Conservation (phyloP, 139 green algal species). For the Chlamydomonas asymmetrica region DNA sequence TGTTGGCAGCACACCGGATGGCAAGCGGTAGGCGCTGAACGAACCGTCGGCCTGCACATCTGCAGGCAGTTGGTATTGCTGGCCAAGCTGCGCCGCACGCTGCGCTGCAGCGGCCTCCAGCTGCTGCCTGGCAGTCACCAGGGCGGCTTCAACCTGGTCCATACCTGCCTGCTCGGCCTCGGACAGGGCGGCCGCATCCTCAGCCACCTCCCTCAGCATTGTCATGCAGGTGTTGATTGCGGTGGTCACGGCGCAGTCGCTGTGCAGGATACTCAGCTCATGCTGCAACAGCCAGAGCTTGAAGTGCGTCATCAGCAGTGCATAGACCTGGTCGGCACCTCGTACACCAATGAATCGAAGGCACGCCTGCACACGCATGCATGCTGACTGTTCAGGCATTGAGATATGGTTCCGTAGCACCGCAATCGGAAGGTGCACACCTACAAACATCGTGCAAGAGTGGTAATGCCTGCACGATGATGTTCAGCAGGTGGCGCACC, state of each 20-base stretch:
- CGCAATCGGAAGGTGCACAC: no score
- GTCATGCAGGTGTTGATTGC: conserved; percentile 23
- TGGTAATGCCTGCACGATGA: no score
- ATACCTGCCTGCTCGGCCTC: conserved; percentile 22
- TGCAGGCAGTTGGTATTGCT: background rate
- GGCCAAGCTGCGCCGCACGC: conserved; percentile 1
- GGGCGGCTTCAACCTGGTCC: conserved; percentile 22
- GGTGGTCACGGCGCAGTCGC: background rate
- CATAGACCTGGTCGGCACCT: conserved; percentile 1
- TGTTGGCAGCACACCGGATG: conserved; percentile 14
- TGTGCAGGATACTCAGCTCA: conserved; percentile 8
- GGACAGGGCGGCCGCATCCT: conserved; percentile 33
- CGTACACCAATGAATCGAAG: no score
- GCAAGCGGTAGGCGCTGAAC: background rate
- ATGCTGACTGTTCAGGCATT: no score
- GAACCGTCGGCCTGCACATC: background rate
- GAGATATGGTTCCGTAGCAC: no score
- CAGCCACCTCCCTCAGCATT: conserved; percentile 34
- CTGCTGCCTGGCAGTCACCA: background rate
- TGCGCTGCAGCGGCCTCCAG: conserved; percentile 6
- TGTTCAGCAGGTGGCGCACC: no score
- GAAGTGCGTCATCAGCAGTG: conserved; percentile 27
- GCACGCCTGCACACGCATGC: no score
- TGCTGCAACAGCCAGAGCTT: conserved; percentile 43
- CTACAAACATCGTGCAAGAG: no score